These are phyloP conservation scores for Lipomyces chichibuensis DNA, from an alignment of 805 yeast genomes.

Conservation along the genomic window DNA sequence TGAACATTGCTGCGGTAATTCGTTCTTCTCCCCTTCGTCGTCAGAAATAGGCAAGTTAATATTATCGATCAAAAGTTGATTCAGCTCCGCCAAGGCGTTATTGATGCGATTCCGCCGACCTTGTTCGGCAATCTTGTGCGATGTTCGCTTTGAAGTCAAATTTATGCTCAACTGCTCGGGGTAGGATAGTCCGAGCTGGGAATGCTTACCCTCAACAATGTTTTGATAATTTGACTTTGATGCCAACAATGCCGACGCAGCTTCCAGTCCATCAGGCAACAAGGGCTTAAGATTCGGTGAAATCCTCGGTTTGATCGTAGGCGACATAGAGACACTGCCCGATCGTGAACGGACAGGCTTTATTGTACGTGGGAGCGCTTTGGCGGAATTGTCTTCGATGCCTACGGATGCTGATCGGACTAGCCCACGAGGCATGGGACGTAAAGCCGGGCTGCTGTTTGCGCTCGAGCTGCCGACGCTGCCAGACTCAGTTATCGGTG, in stretches of 20 bases:
- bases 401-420: slow-evolving; percentile 24
- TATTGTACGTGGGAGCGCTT: slow-evolving; percentile 23
- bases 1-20: slow-evolving; percentile 46
- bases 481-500: slow-evolving; percentile 7
- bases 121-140: slow-evolving; percentile 93
- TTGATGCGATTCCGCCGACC: slow-evolving; percentile 94
- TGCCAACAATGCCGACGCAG: slow-evolving; percentile 42
- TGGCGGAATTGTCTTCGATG: slow-evolving; percentile 9
- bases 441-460: slow-evolving; percentile 24
- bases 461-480: slow-evolving; percentile 15
- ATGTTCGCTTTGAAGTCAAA: slow-evolving; percentile 58
- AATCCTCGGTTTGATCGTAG: slow-evolving; percentile 28
- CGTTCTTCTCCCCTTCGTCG: slow-evolving; percentile 52
- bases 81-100: slow-evolving; percentile 76
- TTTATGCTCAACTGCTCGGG: slow-evolving; percentile 49
- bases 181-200: slow-evolving; percentile 47
- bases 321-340: slow-evolving; percentile 34
- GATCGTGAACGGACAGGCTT: slow-evolving; percentile 40
- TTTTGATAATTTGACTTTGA: slow-evolving; percentile 50
- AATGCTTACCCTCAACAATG: slow-evolving; percentile 50
- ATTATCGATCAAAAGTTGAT: slow-evolving; percentile 60
- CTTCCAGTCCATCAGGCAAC: slow-evolving; percentile 29
- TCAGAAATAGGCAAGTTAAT: slow-evolving; percentile 27
- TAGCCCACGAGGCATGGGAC: slow-evolving; percentile 15
- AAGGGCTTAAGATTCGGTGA: slow-evolving; percentile 34